Percentiles rank a stretch among this genome's conserved stretches.
Evolutionary conservation across 2,329 filamentous ascomycete species (phyloP).

Genomic region (Cladorrhinum sp.): DNA sequence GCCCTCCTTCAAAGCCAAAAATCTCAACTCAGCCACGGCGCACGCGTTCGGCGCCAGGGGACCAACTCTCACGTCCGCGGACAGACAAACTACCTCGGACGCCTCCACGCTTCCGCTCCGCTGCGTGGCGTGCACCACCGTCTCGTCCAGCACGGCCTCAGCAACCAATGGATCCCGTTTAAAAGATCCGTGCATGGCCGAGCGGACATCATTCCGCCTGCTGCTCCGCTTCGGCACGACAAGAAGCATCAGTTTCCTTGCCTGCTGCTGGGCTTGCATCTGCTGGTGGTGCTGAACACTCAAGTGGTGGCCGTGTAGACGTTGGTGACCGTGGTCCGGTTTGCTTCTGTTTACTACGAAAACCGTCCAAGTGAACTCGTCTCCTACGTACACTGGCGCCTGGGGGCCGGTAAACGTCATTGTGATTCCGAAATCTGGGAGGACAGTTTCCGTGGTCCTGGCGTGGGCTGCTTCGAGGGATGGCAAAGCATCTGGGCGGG

Average conservation of each 20-base stretch:
- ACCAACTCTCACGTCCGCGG: conserved; percentile 69
- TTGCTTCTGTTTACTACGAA: conserved; percentile 71
- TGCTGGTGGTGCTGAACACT: background rate
- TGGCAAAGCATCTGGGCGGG: conserved; percentile 58
- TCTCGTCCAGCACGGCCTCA: conserved; percentile 69
- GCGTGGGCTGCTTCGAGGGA: conserved; percentile 52
- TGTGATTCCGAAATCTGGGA: conserved; percentile 66
- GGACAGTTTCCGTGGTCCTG: conserved; percentile 40
- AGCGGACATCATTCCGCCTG: conserved; percentile 51
- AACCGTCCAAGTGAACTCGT: conserved; percentile 69
- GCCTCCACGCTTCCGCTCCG: conserved; percentile 60
- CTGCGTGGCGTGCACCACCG: conserved; percentile 68
- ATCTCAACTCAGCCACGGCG: conserved; percentile 69
- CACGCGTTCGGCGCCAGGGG: conserved; percentile 70
- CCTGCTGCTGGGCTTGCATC: conserved; percentile 28
- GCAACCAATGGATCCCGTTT: conserved; percentile 39
- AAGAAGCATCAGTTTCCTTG: conserved; percentile 68
- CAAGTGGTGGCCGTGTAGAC: background rate
- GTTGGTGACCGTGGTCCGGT: conserved; percentile 26
- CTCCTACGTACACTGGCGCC: conserved; percentile 55
- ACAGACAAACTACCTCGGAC: conserved; percentile 70
- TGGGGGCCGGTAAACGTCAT: conserved; percentile 68
- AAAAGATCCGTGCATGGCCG: conserved; percentile 5
- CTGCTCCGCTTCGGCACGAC: conserved; percentile 58
- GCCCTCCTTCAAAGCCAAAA: conserved; percentile 65